phyloP scores from a whole-genome alignment of 257 asterid species.

The Nicotiana sylvestris region DNA sequence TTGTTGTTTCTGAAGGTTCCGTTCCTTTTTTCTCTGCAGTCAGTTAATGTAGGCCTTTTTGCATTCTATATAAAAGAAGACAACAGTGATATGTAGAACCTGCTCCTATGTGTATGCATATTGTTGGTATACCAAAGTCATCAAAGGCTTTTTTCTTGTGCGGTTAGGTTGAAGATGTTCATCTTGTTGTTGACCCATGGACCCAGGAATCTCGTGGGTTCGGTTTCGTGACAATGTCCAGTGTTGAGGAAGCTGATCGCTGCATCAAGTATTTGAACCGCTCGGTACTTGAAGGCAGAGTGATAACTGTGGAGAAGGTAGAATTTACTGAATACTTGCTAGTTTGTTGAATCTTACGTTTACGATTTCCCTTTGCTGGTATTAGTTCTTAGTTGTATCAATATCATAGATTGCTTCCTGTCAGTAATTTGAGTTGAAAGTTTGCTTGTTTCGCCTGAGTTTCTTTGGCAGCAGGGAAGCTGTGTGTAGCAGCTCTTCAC shows the following conservation, averaged over 20 bases:
- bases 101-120: not conserved
- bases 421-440: constrained; percentile 24
- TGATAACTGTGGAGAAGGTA: constrained; percentile 94
- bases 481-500: constrained; percentile 98
- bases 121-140: not conserved
- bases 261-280: constrained; percentile 80
- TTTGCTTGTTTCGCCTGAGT: constrained; percentile 47
- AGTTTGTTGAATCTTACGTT: not conserved
- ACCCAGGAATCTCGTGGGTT: constrained; percentile 89
- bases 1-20: not conserved
- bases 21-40: not conserved
- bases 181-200: constrained; percentile 82
- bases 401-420: not conserved
- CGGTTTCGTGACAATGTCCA: constrained; percentile 83
- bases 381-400: not conserved
- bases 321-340: not conserved
- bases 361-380: not conserved
- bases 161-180: constrained; percentile 67
- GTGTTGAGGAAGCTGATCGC: constrained; percentile 57
- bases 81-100: not conserved
- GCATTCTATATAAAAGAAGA: not conserved
- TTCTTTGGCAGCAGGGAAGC: constrained; percentile 81
- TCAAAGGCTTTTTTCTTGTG: not conserved
- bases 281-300: constrained; percentile 84
- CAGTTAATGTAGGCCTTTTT: not conserved